Base-by-base conservation (phyloP, 2,329 filamentous ascomycete genomes). In the Tolypocladium endophyticum region DNA sequence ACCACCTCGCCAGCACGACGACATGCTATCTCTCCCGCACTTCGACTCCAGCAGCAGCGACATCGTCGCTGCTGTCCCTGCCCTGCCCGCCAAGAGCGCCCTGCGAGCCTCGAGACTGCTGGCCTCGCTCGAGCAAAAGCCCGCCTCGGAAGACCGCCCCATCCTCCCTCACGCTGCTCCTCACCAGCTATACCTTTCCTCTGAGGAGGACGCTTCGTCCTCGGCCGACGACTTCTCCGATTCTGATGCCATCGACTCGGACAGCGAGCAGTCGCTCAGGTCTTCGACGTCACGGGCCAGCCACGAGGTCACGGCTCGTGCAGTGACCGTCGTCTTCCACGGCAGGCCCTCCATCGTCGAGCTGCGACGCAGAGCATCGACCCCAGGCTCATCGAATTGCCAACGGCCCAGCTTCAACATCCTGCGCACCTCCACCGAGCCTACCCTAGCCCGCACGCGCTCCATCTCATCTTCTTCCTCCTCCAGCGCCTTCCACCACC, bases 141-240 rank as follows among this genome's bases (percentile, higher is more conserved):
- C 71, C 47, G 59, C 65, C 35, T 45, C 61, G 30, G 67, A 72
- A 38, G 67, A 70, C 41, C 71, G 70, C 23, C 66, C 69, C 30
- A 68, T 72, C 47, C 66, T 73, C 55, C 66, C 73, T 18, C 72
- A 77, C 55, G 72, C 75, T 28, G 74, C 77, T 2, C 81, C 83
- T 7, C 83, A 86, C 68, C 81, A 85, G 60, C 67, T 83, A 60
- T 87, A 87, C 69, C 79, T 87, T 33, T 87, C 84, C 2, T 86
- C 83, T 0, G 85, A 87, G 64, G 85, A 87, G 68, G 85, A 87
- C 63, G 83, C 79, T 36, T 87, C 84, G 1, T 84, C 84, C 1
- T 83, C 81, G 23, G 80, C 81, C 54, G 84, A 84, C 70, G 79
- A 84, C 70, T 81, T 81, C 62, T 85, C 82, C 59, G 81, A 84